Percentiles rank a stretch among this genome's conserved stretches.
phyloP scores from a whole-genome alignment of 148 eudicot species.

The Camellia sinensis region DNA sequence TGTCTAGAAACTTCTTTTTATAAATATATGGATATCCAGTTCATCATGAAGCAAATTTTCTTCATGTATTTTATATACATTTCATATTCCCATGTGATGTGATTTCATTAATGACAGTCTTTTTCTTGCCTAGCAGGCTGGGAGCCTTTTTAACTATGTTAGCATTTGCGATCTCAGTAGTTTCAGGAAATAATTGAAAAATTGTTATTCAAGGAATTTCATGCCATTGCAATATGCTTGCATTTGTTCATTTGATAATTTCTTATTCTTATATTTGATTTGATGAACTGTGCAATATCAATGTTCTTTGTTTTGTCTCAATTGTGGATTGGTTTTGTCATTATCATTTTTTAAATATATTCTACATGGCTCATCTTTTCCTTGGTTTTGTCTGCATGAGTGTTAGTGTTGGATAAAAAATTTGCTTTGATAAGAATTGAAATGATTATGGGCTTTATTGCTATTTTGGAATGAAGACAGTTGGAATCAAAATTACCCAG shows the following conservation, averaged over 20 bases:
- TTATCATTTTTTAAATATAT: neutral
- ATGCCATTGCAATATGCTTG: neutral
- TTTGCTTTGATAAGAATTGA: slow-evolving; percentile 17
- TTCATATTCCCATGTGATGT: neutral
- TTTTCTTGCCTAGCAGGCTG: neutral
- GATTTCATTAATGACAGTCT: neutral
- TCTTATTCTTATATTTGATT: neutral
- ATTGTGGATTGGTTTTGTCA: neutral
- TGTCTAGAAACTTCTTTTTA: neutral
- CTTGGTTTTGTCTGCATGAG: slow-evolving; percentile 12
- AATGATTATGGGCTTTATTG: slow-evolving; percentile 24
- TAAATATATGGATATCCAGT: neutral
- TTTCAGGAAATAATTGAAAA: neutral
- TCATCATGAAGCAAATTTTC: neutral
- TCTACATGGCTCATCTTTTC: neutral
- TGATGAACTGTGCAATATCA: neutral
- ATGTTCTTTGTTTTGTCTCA: neutral
- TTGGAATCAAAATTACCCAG: slow-evolving; percentile 16
- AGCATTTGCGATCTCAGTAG: neutral
- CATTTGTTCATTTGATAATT: neutral
- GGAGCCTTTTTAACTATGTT: neutral
- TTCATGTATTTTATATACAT: neutral
- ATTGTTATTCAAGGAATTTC: neutral
- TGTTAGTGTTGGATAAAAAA: neutral
- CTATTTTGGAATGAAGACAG: slow-evolving; percentile 41